Evolutionary conservation across 2,329 filamentous ascomycete species (phyloP), one percentile per base, ranked within the genome.

Genomic region (Curvularia hawaiiensis): DNA sequence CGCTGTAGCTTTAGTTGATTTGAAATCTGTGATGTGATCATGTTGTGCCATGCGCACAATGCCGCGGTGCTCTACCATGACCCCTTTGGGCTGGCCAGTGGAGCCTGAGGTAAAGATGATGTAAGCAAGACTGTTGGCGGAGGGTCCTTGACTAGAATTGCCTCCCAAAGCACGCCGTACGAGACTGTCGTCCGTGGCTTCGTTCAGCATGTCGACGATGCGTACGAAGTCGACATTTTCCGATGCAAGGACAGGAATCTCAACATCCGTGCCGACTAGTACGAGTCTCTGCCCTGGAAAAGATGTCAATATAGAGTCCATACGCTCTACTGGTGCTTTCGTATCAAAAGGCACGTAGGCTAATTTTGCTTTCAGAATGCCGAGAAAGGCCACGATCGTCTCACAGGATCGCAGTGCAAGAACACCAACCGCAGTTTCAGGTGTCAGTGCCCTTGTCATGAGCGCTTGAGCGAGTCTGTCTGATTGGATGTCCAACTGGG

Each of bases 61-160:
- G 1, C 84, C 82, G 0, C 78, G 76, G 63, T 90, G 87, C 8
- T 84, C 84, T 56, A 88, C 84, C 38, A 87, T 83, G 14, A 86
- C 82, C 3, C 84, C 86, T 52, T 85, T 84, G 0, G 84, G 83
- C 50, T 79, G 79, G 50, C 65, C 63, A 24, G 63, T 70, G 11
- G 75, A 66, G 16, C 69, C 66, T 20, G 79, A 80, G 0, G 82
- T 83, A 59, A 88, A 85, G 3, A 89, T 80, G 8, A 87, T 78
- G 63, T 85, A 89, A 0, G 86, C 85, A 3, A 80, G 78, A 40
- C 80, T 38, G 78, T 30, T 31, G 10, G 52, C 10, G 18, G 12
- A 14, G 2, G 50, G 50, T 75, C 0, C 79, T 75, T 0, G 7
- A 40, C 40, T 26, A 22, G 52, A 54, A 30, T 55, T 38, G 28